phyloP scores from a whole-genome alignment of 106 monocot genomes.

The Triglochin maritima region DNA sequence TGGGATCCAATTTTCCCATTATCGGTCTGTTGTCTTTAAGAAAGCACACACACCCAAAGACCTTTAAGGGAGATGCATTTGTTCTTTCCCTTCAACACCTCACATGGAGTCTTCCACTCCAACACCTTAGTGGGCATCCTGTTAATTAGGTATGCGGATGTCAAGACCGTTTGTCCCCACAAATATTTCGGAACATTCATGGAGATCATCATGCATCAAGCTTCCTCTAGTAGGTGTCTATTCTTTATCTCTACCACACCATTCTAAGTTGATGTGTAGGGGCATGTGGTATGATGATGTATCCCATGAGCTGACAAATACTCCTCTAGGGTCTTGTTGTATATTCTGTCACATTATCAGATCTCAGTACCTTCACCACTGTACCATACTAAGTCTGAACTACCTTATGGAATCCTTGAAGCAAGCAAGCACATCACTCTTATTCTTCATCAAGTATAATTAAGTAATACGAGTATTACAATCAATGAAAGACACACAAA shows the following conservation, averaged over 20 bases:
- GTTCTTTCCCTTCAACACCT: background rate
- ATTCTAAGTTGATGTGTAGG: background rate
- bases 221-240: background rate
- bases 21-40: too few species aligned
- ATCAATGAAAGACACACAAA: background rate
- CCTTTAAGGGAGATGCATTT: background rate
- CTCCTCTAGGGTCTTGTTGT: too few species aligned
- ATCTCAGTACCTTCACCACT: background rate
- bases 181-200: background rate
- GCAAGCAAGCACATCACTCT: background rate
- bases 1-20: background rate
- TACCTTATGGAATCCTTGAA: too few species aligned
- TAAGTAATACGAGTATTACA: background rate
- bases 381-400: background rate
- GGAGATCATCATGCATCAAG: too few species aligned
- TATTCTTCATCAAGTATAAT: background rate
- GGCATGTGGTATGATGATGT: background rate
- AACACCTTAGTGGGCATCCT: too few species aligned
- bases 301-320: background rate
- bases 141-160: too few species aligned
- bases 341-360: background rate
- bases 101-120: background rate
- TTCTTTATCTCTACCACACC: background rate
- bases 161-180: background rate
- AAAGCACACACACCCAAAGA: too few species aligned